Evolutionary conservation across 805 yeast species (phyloP).

Genomic region (Yarrowia yakushimensis): DNA sequence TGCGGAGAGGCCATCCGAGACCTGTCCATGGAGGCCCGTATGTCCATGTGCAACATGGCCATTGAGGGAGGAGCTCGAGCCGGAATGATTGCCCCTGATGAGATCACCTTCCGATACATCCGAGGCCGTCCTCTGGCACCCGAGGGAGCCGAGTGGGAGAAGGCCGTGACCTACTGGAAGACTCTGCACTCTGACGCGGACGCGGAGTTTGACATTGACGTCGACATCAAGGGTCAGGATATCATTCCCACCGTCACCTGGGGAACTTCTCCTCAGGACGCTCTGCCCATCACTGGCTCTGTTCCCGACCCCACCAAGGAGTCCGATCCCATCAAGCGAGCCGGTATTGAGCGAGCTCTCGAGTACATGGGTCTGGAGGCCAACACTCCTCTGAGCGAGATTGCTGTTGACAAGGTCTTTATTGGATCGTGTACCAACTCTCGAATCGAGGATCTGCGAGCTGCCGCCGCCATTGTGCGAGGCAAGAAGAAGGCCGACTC

Average conservation of each 20-base stretch:
- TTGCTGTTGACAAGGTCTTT: slow-evolving; percentile 85
- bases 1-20: slow-evolving; percentile 91
- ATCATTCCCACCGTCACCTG: slow-evolving; percentile 95
- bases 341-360: slow-evolving; percentile 88
- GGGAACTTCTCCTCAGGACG: slow-evolving; percentile 99
- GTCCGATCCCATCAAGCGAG: slow-evolving; percentile 61
- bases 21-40: slow-evolving; percentile 94
- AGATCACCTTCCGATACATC: slow-evolving; percentile 79
- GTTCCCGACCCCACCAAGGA: slow-evolving; percentile 85
- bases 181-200: slow-evolving; percentile 84
- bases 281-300: slow-evolving; percentile 83
- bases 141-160: slow-evolving; percentile 89
- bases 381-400: slow-evolving; percentile 71
- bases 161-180: slow-evolving; percentile 88
- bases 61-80: slow-evolving; percentile 99
- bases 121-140: slow-evolving; percentile 96
- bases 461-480: slow-evolving; percentile 88
- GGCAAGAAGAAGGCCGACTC: slow-evolving; percentile 83
- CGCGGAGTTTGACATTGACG: slow-evolving; percentile 83
- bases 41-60: slow-evolving; percentile 99
- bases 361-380: slow-evolving; percentile 88
- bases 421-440: slow-evolving; percentile 98
- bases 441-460: slow-evolving; percentile 93
- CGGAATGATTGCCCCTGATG: slow-evolving; percentile 97
- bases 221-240: slow-evolving; percentile 75